Conservation (phyloP, 345 rosid genomes). For the Acer negundo region DNA sequence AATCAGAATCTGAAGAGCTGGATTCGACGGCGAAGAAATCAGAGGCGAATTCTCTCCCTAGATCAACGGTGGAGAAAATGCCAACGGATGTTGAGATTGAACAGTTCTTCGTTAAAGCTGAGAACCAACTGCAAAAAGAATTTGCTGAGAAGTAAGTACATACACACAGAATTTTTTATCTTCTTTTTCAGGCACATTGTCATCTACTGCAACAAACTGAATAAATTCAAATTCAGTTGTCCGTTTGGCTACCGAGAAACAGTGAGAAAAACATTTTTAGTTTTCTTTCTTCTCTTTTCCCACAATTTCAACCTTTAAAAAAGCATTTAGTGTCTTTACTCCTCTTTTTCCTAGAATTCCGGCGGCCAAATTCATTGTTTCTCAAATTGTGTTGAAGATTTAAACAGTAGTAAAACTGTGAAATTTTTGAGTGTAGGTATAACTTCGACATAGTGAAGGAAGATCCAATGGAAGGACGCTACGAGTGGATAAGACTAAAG, state of each 20-base stretch:
- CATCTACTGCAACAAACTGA: not conserved
- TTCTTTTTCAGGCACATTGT: constrained; percentile 3
- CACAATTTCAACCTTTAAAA: not conserved
- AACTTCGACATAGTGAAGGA: constrained; percentile 65
- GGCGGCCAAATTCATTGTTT: not conserved
- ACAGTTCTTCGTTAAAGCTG: constrained; percentile 65
- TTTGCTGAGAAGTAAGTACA: constrained; percentile 57
- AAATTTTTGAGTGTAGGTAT: constrained; percentile 41
- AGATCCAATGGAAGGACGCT: constrained; percentile 73
- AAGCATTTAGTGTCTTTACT: not conserved
- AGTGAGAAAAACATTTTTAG: not conserved
- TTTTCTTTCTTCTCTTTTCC: not conserved
- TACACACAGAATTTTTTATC: not conserved
- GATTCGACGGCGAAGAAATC: constrained; percentile 35
- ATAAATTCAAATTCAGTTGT: not conserved
- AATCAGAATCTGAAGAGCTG: constrained; percentile 31
- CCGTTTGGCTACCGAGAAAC: not conserved
- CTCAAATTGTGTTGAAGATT: too few relatives aligned
- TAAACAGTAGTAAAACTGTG: not conserved
- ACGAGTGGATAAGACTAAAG: constrained; percentile 60
- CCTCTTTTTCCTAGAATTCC: not conserved
- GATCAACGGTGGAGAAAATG: constrained; percentile 40
- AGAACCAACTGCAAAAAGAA: constrained; percentile 44
- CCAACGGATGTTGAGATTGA: constrained; percentile 59
- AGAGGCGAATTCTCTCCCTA: constrained; percentile 43